Evolutionary conservation across 495 filamentous ascomycete genomes (phyloP).

Genomic region (Penicillium arizonense): DNA sequence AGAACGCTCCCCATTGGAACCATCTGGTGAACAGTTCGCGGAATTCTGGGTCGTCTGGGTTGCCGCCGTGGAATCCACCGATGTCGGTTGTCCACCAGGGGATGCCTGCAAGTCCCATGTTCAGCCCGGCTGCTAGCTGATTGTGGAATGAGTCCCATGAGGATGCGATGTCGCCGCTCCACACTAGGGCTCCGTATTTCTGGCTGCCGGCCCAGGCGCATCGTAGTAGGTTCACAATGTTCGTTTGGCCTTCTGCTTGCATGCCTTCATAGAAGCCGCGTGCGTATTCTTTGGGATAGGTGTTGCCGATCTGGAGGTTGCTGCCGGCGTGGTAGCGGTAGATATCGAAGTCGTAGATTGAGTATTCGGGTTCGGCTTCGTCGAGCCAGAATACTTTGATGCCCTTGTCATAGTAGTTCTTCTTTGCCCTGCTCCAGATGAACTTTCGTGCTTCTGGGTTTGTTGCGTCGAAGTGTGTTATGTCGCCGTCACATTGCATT

Average conservation of each 20-base stretch:
- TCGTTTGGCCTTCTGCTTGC: conserved; percentile 40
- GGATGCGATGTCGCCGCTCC: conserved; percentile 58
- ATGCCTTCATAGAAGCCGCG: conserved; percentile 57
- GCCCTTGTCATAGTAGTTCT: conserved; percentile 57
- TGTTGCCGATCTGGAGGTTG: conserved; percentile 54
- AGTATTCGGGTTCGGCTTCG: conserved; percentile 60
- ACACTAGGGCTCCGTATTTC: conserved; percentile 58
- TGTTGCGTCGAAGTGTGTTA: conserved; percentile 55
- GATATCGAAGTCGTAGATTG: conserved; percentile 58
- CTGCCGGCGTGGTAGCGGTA: conserved; percentile 55
- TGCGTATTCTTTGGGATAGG: conserved; percentile 54
- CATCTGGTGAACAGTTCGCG: conserved; percentile 57
- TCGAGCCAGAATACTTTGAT: conserved; percentile 61
- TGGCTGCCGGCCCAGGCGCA: conserved; percentile 61
- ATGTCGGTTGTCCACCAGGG: conserved; percentile 63
- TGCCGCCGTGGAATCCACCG: conserved; percentile 58
- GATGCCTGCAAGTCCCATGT: conserved; percentile 57
- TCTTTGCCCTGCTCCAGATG: conserved; percentile 52
- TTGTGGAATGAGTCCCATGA: conserved; percentile 54
- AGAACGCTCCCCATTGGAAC: conserved; percentile 63
- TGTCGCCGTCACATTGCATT: conserved; percentile 54
- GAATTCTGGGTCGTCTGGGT: conserved; percentile 50
- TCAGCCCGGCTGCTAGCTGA: conserved; percentile 56
- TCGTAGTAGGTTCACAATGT: conserved; percentile 56
- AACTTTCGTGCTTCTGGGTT: conserved; percentile 50